A percentile compares a stretch with the other conserved stretches of the same genome.
Conservation (phyloP, 2,329 filamentous ascomycete species). For the Calonectria pauciramosa region DNA sequence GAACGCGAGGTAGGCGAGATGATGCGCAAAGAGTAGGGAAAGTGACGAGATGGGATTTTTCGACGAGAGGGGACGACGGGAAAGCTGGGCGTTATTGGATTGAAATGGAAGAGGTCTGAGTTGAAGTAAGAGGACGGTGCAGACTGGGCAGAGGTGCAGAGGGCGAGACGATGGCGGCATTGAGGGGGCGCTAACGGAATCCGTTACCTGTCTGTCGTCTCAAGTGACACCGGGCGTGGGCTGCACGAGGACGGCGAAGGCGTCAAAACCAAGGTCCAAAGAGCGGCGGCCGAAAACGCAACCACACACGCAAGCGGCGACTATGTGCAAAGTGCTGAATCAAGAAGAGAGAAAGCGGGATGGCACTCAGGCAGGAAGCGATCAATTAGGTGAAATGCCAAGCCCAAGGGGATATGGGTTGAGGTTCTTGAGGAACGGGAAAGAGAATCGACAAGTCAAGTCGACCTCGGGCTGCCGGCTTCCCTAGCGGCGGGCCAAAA, state of each 20-base stretch:
- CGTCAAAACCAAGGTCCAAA: conserved; percentile 19
- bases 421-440: background rate
- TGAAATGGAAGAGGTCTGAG: conserved; percentile 34
- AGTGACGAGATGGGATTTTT: conserved; percentile 5
- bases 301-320: conserved; percentile 5
- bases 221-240: conserved; percentile 29
- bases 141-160: conserved; percentile 41
- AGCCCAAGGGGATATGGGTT: background rate
- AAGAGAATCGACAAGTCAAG: background rate
- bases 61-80: background rate
- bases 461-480: background rate
- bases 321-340: background rate
- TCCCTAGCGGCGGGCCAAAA: conserved; percentile 1
- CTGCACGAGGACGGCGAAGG: conserved; percentile 28
- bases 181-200: conserved; percentile 46
- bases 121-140: conserved; percentile 39
- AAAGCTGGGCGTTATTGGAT: conserved; percentile 13
- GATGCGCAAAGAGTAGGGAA: conserved; percentile 16
- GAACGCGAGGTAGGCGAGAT: conserved; percentile 14
- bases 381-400: conserved; percentile 1
- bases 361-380: background rate
- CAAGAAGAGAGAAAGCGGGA: background rate
- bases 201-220: conserved; percentile 39
- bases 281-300: conserved; percentile 18
- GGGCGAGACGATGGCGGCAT: conserved; percentile 44